Evolutionary conservation across 257 asterid genomes (phyloP).

Genomic region (Fraxinus anomala): DNA sequence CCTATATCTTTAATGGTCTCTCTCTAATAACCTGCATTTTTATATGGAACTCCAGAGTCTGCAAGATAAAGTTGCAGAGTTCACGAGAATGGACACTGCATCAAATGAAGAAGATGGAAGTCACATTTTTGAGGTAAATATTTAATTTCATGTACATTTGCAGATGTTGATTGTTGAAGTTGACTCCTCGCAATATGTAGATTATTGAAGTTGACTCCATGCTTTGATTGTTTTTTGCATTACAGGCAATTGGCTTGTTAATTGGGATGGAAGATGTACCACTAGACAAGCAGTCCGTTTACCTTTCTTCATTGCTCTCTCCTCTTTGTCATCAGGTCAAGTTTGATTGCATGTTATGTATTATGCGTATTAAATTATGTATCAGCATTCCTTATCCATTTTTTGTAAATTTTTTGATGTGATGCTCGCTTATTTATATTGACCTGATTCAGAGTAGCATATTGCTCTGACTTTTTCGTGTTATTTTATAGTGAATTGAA

Average conservation of each 20-base stretch:
- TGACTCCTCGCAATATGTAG: background rate
- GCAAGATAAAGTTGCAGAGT: conserved; percentile 76
- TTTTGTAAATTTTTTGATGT: conserved; percentile 13
- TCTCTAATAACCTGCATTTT: background rate
- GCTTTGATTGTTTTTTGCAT: conserved; percentile 8
- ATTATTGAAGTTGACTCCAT: background rate
- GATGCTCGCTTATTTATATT: background rate
- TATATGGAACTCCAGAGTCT: conserved; percentile 56
- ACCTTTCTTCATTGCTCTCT: conserved; percentile 79
- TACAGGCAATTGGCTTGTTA: conserved; percentile 88
- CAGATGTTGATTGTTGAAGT: background rate
- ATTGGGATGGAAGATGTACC: conserved; percentile 98
- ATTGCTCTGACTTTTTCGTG: background rate
- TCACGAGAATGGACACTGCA: conserved; percentile 56
- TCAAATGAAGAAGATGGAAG: conserved; percentile 82
- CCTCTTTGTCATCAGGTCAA: conserved; percentile 96
- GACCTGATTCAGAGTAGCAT: background rate
- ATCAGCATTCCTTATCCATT: background rate
- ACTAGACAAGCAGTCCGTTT: conserved; percentile 74
- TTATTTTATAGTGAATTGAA: conserved; percentile 13
- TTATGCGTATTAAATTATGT: conserved; percentile 6
- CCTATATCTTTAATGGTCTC: conserved; percentile 10
- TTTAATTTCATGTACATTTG: background rate
- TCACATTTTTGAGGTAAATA: conserved; percentile 83
- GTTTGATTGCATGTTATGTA: conserved; percentile 23